Percentiles rank a stretch among this genome's conserved stretches.
Evolutionary conservation across 495 filamentous ascomycete genomes (phyloP).

Genomic region (Talaromyces thailandensis): DNA sequence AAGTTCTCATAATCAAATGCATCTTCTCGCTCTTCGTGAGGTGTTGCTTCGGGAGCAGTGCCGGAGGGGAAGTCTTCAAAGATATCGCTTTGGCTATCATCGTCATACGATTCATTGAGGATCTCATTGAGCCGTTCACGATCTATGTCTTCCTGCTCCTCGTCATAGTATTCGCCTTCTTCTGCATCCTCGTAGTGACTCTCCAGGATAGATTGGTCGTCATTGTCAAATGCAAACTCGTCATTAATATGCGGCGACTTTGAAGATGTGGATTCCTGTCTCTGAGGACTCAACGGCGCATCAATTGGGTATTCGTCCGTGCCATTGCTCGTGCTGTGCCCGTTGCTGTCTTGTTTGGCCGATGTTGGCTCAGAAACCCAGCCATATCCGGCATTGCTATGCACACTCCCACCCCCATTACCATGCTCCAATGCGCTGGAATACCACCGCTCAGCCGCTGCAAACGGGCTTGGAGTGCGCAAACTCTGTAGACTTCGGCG

Average conservation of each 20-base stretch:
- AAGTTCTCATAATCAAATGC: conserved; percentile 97
- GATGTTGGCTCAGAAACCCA: conserved; percentile 15
- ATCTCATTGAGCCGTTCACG: conserved; percentile 38
- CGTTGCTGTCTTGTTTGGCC: background rate
- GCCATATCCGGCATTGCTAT: conserved; percentile 23
- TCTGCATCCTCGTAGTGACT: conserved; percentile 55
- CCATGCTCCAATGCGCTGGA: conserved; percentile 39
- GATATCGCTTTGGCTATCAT: conserved; percentile 24
- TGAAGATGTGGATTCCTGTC: background rate
- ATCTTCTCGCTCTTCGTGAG: conserved; percentile 91
- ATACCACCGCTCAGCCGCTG: conserved; percentile 70
- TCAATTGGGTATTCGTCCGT: background rate
- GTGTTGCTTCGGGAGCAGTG: conserved; percentile 23
- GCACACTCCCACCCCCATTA: conserved; percentile 13
- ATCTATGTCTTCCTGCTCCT: conserved; percentile 32
- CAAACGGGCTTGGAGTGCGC: conserved; percentile 78
- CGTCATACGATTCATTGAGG: conserved; percentile 28
- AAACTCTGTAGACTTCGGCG: conserved; percentile 78
- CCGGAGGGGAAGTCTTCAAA: conserved; percentile 17
- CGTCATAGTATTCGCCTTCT: conserved; percentile 28
- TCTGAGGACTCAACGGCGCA: background rate
- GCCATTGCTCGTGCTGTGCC: background rate
- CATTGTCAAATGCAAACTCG: conserved; percentile 14
- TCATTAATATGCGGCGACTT: conserved; percentile 1
- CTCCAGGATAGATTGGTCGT: conserved; percentile 28